Evolutionary conservation across 441 rosid genomes (phyloP).

Genomic region (Mallotus japonicus): DNA sequence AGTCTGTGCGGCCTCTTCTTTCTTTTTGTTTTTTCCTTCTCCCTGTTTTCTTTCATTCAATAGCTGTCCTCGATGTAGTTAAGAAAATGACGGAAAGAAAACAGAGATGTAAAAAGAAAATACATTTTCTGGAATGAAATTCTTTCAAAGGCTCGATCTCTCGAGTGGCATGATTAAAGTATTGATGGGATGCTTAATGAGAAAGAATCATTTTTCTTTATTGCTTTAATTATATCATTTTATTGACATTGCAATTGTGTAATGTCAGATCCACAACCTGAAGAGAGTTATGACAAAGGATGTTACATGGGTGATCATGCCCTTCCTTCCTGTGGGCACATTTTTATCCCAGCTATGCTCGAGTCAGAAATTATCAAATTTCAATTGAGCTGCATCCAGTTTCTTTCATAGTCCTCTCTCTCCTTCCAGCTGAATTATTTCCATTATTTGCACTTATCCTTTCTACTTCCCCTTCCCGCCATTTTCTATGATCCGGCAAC

Average conservation of each 20-base stretch:
- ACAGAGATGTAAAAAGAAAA: background rate
- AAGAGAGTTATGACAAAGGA: background rate
- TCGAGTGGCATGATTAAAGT: background rate
- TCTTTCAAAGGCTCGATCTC: background rate
- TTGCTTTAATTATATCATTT: background rate
- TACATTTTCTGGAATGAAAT: background rate
- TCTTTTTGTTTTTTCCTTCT: background rate
- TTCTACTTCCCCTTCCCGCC: slow-evolving; percentile 21
- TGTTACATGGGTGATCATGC: no score
- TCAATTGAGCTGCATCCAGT: slow-evolving; percentile 57
- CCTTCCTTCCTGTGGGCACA: background rate
- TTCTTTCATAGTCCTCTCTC: slow-evolving; percentile 30
- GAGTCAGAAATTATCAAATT: slow-evolving; percentile 20
- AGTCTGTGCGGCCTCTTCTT: background rate
- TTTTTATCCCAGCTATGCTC: background rate
- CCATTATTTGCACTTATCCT: background rate
- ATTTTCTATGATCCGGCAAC: slow-evolving; percentile 29
- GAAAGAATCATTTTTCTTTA: background rate
- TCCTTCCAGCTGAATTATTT: slow-evolving; percentile 12
- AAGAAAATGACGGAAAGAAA: background rate
- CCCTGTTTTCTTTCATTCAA: background rate
- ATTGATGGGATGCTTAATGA: background rate
- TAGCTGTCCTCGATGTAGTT: slow-evolving; percentile 6
- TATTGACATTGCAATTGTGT: background rate
- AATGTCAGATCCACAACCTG: background rate